phyloP scores from a whole-genome alignment of 2,329 filamentous ascomycete species.

The Blastomyces gilchristii region DNA sequence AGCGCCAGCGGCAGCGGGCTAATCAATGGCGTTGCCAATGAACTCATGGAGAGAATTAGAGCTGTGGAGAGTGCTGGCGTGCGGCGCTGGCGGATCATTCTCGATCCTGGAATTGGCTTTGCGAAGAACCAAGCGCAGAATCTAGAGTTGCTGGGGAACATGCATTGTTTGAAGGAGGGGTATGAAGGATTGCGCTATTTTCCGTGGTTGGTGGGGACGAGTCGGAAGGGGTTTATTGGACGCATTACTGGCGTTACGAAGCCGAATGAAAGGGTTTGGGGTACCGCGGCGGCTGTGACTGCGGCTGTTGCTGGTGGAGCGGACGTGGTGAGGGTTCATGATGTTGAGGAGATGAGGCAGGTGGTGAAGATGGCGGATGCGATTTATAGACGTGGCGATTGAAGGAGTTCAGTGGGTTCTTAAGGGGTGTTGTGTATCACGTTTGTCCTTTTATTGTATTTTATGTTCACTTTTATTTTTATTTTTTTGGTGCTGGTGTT shows the following conservation, averaged over 20 bases:
- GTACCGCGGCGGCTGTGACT: conserved; percentile 78
- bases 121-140: conserved; percentile 78
- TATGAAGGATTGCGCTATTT: conserved; percentile 44
- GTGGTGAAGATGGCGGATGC: conserved; percentile 84
- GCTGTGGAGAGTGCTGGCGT: conserved; percentile 76
- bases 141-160: conserved; percentile 60
- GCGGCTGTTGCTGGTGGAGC: conserved; percentile 79
- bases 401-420: background rate
- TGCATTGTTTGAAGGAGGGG: conserved; percentile 32
- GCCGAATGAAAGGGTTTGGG: conserved; percentile 63
- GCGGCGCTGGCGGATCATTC: conserved; percentile 82
- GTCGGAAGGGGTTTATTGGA: conserved; percentile 83
- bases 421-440: background rate
- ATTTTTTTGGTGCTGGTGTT: background rate
- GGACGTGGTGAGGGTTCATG: conserved; percentile 86
- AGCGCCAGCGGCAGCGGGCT: conserved; percentile 39
- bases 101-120: conserved; percentile 91
- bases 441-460: conserved; percentile 2
- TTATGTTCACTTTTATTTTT: conserved; percentile 6
- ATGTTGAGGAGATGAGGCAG: conserved; percentile 74
- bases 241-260: conserved; percentile 64
- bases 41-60: conserved; percentile 59
- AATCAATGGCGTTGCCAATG: conserved; percentile 52
- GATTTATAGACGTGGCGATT: conserved; percentile 30
- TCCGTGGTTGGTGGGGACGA: conserved; percentile 83